Percentiles rank a stretch among this genome's conserved stretches.
Conservation (phyloP, 805 yeast species). For the Pichia pseudocactophila region DNA sequence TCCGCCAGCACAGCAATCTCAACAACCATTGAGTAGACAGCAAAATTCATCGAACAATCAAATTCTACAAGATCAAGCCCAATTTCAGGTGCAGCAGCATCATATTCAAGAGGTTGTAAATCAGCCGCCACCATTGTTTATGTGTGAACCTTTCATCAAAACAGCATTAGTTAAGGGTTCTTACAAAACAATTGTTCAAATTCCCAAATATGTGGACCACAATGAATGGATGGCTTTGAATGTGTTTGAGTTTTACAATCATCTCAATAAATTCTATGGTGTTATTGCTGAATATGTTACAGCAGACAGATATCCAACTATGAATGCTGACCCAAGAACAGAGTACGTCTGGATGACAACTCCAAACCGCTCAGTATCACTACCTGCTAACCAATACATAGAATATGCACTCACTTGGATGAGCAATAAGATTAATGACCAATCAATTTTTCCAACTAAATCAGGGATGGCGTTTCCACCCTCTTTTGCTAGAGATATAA, state of each 20-base stretch:
- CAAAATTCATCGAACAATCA: slow-evolving; percentile 5
- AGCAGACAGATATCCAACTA: slow-evolving; percentile 80
- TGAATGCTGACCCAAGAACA: slow-evolving; percentile 92
- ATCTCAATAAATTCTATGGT: slow-evolving; percentile 80
- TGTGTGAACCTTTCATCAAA: slow-evolving; percentile 88
- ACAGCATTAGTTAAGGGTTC: slow-evolving; percentile 95
- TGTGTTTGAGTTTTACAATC: slow-evolving; percentile 80
- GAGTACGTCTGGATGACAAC: slow-evolving; percentile 83
- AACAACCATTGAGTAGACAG: slow-evolving; percentile 12
- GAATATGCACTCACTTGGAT: slow-evolving; percentile 91
- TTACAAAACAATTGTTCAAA: slow-evolving; percentile 87
- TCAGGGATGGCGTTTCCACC: slow-evolving; percentile 87
- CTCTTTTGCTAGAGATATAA: slow-evolving; percentile 70
- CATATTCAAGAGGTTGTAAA: slow-evolving; percentile 13
- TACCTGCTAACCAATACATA: slow-evolving; percentile 90
- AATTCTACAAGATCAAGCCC: slow-evolving; percentile 15
- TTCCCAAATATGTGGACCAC: slow-evolving; percentile 89
- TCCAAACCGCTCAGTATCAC: slow-evolving; percentile 62
- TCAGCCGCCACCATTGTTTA: slow-evolving; percentile 48
- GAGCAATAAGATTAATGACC: slow-evolving; percentile 78
- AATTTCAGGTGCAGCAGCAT: slow-evolving; percentile 9
- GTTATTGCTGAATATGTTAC: slow-evolving; percentile 87
- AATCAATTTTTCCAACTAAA: slow-evolving; percentile 83
- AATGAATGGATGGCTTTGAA: slow-evolving; percentile 96
- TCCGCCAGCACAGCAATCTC: slow-evolving; percentile 26